These are phyloP conservation scores for Suillus subluteus DNA, from an alignment of 768 basidiomycete genomes.

Conservation along the genomic window DNA sequence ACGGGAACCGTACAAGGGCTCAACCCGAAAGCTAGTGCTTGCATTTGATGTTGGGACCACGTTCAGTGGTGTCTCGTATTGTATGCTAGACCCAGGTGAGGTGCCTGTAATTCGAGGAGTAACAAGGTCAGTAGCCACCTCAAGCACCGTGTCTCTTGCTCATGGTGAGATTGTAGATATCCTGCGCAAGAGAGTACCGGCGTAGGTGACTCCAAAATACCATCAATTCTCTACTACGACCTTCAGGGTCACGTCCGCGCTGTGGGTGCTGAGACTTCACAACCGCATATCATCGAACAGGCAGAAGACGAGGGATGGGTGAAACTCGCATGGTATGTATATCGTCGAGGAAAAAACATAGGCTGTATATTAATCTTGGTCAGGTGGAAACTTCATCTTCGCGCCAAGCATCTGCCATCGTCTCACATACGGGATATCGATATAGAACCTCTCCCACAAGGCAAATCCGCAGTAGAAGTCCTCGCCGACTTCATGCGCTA, in stretches of 20 bases:
- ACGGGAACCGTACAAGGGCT: slow-evolving; percentile 39
- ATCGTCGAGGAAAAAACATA: background rate
- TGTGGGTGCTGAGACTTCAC: slow-evolving; percentile 45
- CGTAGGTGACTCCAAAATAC: slow-evolving; percentile 49
- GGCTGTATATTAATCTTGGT: background rate
- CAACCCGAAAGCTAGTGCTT: slow-evolving; percentile 43
- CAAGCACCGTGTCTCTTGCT: background rate
- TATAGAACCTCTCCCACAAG: slow-evolving; percentile 27
- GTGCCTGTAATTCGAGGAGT: slow-evolving; percentile 33
- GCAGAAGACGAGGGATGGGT: slow-evolving; percentile 41
- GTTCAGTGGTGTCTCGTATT: slow-evolving; percentile 44
- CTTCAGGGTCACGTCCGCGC: slow-evolving; percentile 41
- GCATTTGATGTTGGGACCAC: slow-evolving; percentile 51
- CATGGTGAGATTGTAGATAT: slow-evolving; percentile 34
- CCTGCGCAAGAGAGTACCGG: slow-evolving; percentile 51
- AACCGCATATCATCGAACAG: slow-evolving; percentile 37
- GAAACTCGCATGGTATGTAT: slow-evolving; percentile 45
- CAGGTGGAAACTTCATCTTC: slow-evolving; percentile 42
- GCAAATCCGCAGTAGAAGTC: slow-evolving; percentile 24
- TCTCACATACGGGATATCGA: slow-evolving; percentile 27
- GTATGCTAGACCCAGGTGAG: slow-evolving; percentile 40
- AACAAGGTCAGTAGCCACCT: slow-evolving; percentile 23
- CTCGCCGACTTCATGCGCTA: slow-evolving; percentile 33
- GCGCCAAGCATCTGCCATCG: slow-evolving; percentile 27
- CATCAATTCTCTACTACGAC: slow-evolving; percentile 52